These are phyloP conservation scores for Epichloe gansuensis DNA, from an alignment of 2,329 filamentous ascomycete genomes.

Conservation along the genomic window DNA sequence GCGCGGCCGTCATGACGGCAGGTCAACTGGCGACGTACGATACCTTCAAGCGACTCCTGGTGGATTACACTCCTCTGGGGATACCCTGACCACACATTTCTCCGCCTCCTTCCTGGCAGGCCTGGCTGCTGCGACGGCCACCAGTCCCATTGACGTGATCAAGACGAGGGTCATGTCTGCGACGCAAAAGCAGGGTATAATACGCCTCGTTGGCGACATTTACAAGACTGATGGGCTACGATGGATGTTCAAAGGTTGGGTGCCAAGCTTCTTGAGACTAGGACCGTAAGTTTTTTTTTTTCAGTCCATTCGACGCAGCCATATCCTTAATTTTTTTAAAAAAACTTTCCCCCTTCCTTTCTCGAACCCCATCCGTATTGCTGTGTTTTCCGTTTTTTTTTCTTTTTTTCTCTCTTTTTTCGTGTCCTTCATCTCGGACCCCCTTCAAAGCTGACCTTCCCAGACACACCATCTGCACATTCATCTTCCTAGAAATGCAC, in stretches of 20 bases:
- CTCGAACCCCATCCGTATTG: too few relatives aligned
- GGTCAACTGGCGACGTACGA: constrained; percentile 78
- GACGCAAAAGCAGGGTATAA: constrained; percentile 35
- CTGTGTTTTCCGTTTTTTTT: background rate
- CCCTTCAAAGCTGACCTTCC: background rate
- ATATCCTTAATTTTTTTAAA: background rate
- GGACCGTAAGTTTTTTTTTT: constrained; percentile 40
- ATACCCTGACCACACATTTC: constrained; percentile 68
- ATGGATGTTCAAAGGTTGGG: constrained; percentile 88
- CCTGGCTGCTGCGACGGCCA: constrained; percentile 73
- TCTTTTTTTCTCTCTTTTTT: constrained; percentile 2
- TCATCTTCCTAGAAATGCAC: constrained; percentile 77
- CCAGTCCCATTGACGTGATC: constrained; percentile 77
- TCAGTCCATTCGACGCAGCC: background rate
- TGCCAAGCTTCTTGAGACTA: constrained; percentile 58
- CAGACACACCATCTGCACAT: constrained; percentile 74
- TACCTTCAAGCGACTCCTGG: constrained; percentile 59
- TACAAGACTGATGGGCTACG: constrained; percentile 57
- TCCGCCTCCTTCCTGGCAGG: constrained; percentile 66
- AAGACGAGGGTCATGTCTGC: constrained; percentile 81
- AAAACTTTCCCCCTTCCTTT: background rate
- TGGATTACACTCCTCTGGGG: constrained; percentile 54
- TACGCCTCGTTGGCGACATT: constrained; percentile 51
- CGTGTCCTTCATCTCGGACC: too few relatives aligned
- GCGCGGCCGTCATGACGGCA: constrained; percentile 80